Conservation (phyloP, 176 grass and related monocot species). For the Miscanthus lutarioriparius region DNA sequence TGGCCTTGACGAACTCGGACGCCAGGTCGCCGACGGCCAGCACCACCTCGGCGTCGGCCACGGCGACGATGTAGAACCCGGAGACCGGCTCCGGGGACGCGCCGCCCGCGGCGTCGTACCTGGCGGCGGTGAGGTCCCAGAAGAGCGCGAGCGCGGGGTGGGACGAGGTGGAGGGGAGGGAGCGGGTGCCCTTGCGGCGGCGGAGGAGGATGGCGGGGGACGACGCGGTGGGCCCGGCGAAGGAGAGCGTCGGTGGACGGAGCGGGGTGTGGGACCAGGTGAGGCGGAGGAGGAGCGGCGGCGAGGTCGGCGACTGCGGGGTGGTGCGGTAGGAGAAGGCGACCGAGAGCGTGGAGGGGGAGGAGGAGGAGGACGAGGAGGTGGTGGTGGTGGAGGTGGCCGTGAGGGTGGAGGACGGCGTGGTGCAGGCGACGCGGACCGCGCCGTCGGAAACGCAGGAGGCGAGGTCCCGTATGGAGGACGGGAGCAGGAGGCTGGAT, state of each 20-base stretch:
- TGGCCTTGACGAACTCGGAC: conserved; percentile 54
- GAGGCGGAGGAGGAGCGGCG: conserved; percentile 55
- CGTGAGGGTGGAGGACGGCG: conserved; percentile 39
- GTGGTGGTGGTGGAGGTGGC: neutral
- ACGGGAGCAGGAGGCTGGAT: conserved; percentile 59
- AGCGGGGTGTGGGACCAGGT: conserved; percentile 47
- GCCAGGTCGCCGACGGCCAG: conserved; percentile 70
- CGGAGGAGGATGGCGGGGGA: conserved; percentile 40
- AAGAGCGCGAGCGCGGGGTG: conserved; percentile 46
- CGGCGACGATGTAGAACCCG: conserved; percentile 73
- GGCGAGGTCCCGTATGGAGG: conserved; percentile 65
- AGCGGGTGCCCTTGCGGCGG: conserved; percentile 54
- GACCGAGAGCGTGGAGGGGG: conserved; percentile 45
- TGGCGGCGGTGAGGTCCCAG: conserved; percentile 77
- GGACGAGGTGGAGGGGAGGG: neutral
- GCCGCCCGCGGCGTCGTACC: conserved; percentile 10
- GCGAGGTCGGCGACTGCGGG: neutral
- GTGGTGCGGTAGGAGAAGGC: conserved; percentile 44
- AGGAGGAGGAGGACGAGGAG: neutral
- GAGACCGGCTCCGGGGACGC: conserved; percentile 52
- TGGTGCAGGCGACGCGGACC: conserved; percentile 59
- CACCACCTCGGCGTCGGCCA: conserved; percentile 61
- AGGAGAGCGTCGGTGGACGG: conserved; percentile 42
- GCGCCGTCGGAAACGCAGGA: conserved; percentile 85
- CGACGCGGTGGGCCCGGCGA: conserved; percentile 37